Evolutionary conservation across 2,329 filamentous ascomycete genomes (phyloP).

Genomic region (Ophiostoma fasciatum): DNA sequence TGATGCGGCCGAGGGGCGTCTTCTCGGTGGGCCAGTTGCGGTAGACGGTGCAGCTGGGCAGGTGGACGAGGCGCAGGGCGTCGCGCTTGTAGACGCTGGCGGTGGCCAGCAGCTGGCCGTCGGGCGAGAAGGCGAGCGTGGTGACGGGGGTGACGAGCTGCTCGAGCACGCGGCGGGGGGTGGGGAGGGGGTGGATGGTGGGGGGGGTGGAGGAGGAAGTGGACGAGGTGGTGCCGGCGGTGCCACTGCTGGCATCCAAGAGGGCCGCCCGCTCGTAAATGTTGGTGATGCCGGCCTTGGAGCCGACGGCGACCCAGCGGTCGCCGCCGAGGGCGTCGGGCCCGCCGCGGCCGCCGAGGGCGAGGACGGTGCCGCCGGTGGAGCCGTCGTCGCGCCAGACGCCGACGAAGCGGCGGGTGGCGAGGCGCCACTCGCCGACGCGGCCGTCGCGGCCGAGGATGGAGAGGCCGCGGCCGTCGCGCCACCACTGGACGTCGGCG

Average conservation of each 20-base stretch:
- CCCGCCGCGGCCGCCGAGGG: slow-evolving; percentile 56
- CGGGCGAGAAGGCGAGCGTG: slow-evolving; percentile 65
- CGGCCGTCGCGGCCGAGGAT: slow-evolving; percentile 79
- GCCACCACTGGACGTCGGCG: slow-evolving; percentile 89
- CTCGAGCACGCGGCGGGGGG: slow-evolving; percentile 60
- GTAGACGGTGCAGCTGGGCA: slow-evolving; percentile 88
- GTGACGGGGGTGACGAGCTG: slow-evolving; percentile 80
- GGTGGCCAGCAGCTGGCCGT: slow-evolving; percentile 81
- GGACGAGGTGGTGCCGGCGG: slow-evolving; percentile 14
- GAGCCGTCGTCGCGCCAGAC: slow-evolving; percentile 86
- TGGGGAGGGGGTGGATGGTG: slow-evolving; percentile 50
- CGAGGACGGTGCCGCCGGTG: slow-evolving; percentile 68
- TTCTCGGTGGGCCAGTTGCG: slow-evolving; percentile 90
- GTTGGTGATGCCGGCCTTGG: slow-evolving; percentile 77
- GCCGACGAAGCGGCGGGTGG: slow-evolving; percentile 52
- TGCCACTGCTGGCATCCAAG: slow-evolving; percentile 24
- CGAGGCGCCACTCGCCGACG: slow-evolving; percentile 75
- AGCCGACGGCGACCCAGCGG: slow-evolving; percentile 80
- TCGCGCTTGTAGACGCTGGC: slow-evolving; percentile 79
- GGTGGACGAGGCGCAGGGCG: slow-evolving; percentile 71
- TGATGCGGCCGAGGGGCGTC: slow-evolving; percentile 76
- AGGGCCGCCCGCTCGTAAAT: slow-evolving; percentile 73
- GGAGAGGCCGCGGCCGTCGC: slow-evolving; percentile 63
- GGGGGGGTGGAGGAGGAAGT: slow-evolving; percentile 11
- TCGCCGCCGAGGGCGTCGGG: slow-evolving; percentile 55